Percentiles rank a stretch among this genome's conserved stretches.
These are phyloP conservation scores for Aspergillus pseudoglaucus DNA, from an alignment of 2,329 filamentous ascomycete genomes.

Conservation along the genomic window DNA sequence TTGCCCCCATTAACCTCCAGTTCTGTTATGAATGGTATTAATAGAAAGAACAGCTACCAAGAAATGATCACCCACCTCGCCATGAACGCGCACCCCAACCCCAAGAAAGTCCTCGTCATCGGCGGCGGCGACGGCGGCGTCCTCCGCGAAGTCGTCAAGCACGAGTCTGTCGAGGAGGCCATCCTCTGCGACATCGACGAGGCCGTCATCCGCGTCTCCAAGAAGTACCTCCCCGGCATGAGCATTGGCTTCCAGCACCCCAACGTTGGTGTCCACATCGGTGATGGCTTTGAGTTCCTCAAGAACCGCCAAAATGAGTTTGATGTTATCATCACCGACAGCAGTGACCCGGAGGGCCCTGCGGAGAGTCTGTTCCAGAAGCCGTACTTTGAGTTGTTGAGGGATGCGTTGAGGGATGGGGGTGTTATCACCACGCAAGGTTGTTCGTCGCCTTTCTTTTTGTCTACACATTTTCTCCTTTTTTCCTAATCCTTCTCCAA, in stretches of 20 bases:
- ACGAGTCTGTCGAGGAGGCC: constrained; percentile 92
- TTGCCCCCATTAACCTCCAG: neutral
- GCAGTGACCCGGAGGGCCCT: constrained; percentile 92
- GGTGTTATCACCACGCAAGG: constrained; percentile 99
- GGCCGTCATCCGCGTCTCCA: constrained; percentile 95
- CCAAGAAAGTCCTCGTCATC: constrained; percentile 97
- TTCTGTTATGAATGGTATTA: neutral
- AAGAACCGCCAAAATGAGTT: constrained; percentile 94
- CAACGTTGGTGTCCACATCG: constrained; percentile 85
- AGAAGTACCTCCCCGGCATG: constrained; percentile 96
- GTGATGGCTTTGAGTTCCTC: constrained; percentile 98
- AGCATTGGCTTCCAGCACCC: constrained; percentile 87
- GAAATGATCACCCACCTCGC: constrained; percentile 99
- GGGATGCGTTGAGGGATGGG: constrained; percentile 88
- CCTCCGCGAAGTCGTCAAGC: constrained; percentile 97
- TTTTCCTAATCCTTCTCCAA: neutral
- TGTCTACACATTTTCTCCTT: constrained; percentile 9
- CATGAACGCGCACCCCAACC: constrained; percentile 97
- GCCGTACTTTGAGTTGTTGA: constrained; percentile 79
- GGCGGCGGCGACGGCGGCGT: constrained; percentile 97
- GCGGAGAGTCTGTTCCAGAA: constrained; percentile 99
- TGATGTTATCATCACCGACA: constrained; percentile 99
- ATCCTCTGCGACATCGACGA: constrained; percentile 98
- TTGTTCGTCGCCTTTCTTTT: constrained; percentile 77
- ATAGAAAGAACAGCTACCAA: constrained; percentile 61